Conservation (phyloP, 257 asterid genomes). For the Solanum appendiculatum region DNA sequence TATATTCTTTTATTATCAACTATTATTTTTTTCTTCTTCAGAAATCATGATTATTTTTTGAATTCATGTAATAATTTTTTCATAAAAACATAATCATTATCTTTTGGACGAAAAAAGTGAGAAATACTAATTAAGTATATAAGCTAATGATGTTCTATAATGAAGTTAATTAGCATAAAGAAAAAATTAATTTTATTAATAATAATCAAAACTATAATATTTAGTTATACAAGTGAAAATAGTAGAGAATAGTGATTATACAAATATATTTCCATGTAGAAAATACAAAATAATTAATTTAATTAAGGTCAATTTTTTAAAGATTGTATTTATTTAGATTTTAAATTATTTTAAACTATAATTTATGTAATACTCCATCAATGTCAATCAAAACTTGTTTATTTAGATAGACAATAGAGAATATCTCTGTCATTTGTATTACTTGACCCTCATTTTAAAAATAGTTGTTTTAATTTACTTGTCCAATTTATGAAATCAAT, state of each 20-base stretch:
- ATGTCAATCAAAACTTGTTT: not conserved
- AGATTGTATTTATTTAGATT: too few species aligned
- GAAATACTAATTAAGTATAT: not conserved
- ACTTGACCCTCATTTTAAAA: not conserved
- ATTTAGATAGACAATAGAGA: not conserved
- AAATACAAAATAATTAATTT: too few species aligned
- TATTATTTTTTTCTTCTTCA: not conserved
- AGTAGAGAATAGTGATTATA: not conserved
- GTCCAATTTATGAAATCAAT: not conserved
- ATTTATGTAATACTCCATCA: not conserved
- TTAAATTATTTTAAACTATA: too few species aligned
- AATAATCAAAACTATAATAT: too few species aligned
- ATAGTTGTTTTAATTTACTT: too few species aligned
- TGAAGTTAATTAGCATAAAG: not conserved
- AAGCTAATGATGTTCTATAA: not conserved
- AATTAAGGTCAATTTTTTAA: not conserved
- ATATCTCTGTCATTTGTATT: not conserved
- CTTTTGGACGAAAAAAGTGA: not conserved
- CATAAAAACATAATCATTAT: not conserved
- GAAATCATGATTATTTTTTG: too few species aligned
- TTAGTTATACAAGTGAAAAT: not conserved
- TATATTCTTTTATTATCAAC: not conserved
- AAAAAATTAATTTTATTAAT: too few species aligned
- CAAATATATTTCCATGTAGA: not conserved
- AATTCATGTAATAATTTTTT: too few species aligned